Evolutionary conservation across 306 rosid species (phyloP).

Genomic region (Dryas drummondii): DNA sequence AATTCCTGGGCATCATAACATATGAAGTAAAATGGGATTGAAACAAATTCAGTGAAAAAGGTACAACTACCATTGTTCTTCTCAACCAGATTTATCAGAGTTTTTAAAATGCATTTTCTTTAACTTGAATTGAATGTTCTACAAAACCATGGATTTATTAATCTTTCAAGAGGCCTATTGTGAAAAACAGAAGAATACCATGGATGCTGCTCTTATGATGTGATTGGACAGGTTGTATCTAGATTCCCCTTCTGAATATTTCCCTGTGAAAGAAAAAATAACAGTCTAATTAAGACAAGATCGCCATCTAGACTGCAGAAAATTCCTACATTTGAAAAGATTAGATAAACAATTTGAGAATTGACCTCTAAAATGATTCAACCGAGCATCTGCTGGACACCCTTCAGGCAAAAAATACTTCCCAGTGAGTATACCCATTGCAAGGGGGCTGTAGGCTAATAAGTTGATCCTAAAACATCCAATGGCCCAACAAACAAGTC

Average conservation of each 20-base stretch:
- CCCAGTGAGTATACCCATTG: conserved; percentile 97
- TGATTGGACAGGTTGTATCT: conserved; percentile 66
- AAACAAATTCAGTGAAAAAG: neutral
- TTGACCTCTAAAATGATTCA: conserved; percentile 76
- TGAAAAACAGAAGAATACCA: conserved; percentile 36
- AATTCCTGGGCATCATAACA: neutral
- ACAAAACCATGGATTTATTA: neutral
- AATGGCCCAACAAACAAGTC: conserved; percentile 11
- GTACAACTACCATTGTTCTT: neutral
- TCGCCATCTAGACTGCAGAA: conserved; percentile 7
- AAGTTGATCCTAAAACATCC: conserved; percentile 59
- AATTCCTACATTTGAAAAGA: neutral
- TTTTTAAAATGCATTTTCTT: neutral
- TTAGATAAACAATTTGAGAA: conserved; percentile 6
- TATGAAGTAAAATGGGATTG: neutral
- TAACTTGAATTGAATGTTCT: neutral
- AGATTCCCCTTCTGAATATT: conserved; percentile 85
- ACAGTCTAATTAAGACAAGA: conserved; percentile 15
- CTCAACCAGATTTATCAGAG: conserved; percentile 1
- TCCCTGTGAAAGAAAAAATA: conserved; percentile 47
- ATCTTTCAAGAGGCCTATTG: neutral
- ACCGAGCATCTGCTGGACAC: conserved; percentile 64
- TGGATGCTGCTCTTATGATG: conserved; percentile 49
- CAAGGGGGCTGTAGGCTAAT: conserved; percentile 91
- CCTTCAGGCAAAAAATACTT: conserved; percentile 63